Evolutionary conservation across 1,284 basidiomycete species (phyloP).

Genomic region (Sphaerobolus stellatus): DNA sequence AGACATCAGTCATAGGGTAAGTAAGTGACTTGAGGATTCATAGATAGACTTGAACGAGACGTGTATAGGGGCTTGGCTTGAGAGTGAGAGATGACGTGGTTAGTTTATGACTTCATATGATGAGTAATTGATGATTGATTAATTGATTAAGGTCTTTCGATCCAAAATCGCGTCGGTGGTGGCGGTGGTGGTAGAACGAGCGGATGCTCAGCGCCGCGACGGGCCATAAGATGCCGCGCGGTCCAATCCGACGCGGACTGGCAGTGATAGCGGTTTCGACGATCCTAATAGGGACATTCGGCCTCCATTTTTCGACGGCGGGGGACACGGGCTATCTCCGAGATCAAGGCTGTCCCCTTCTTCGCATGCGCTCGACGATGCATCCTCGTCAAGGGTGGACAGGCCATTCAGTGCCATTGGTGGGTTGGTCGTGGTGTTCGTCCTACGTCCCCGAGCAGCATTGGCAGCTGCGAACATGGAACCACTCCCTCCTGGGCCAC

Average conservation of each 20-base stretch:
- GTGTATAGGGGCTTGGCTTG: neutral
- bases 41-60: neutral
- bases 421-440: constrained; percentile 32
- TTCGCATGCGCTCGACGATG: constrained; percentile 52
- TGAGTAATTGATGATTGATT: neutral
- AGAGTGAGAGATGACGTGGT: neutral
- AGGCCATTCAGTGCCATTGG: constrained; percentile 29
- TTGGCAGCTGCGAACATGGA: constrained; percentile 66
- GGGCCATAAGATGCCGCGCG: constrained; percentile 8
- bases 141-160: neutral
- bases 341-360: constrained; percentile 68
- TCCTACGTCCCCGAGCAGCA: constrained; percentile 59
- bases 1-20: neutral
- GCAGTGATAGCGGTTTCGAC: no score
- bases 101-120: neutral
- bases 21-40: neutral
- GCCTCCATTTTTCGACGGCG: constrained; percentile 39
- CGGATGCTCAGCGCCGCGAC: constrained; percentile 4
- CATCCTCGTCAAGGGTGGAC: constrained; percentile 64
- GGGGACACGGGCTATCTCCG: constrained; percentile 79
- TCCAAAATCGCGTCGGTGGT: neutral
- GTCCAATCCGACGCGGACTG: constrained; percentile 8
- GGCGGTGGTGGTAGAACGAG: neutral
- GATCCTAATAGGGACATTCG: neutral
- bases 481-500: constrained; percentile 36